Evolutionary conservation across 306 rosid species (phyloP), one percentile per base, ranked within the genome.

Genomic region (Mimosa bimucronata): DNA sequence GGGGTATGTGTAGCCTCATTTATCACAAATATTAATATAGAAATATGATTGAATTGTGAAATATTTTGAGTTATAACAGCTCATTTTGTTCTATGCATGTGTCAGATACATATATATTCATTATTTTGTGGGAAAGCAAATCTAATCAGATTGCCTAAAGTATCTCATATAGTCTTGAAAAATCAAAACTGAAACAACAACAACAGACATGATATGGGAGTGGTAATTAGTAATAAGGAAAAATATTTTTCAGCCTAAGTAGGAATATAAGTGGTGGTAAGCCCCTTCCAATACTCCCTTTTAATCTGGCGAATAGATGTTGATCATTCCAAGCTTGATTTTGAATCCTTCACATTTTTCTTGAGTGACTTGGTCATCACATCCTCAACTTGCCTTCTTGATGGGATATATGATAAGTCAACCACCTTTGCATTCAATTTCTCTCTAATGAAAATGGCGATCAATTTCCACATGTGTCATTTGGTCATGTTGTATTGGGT

Each of bases 1-100:
- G 99, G 99, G 97, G 99, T 93, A 89, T 57, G 91, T 66, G 74
- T 21, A 44, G 5, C 48, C 72, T 71, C 30, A 44, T 37, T 34
- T 28, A 70, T 78, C 67, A 75, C 44, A 45, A 74, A 75, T 80
- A 65, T 61, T 50, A 34, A 80, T 83, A 1, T 45, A n/a, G 29
- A 65, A 34, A 77, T 18, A 40, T 80, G 62, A 53, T 57, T 80
- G 76, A n/a, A 16, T 26, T 70, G 45, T 52, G 25, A 48, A 48
- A 5, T 48, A 48, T 48, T 48, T 48, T 4, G 55, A 4, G 55
- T 6, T 11, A 46, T 46, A 50, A 50, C 57, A 50, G 23, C 23
- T 50, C 57, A 6, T 21, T 50, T 6, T 95, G 88, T 18, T 1
- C 5, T 50, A 50, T 50, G 4, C 8, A 50, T 6, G 9, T 16